Evolutionary conservation across 2,329 filamentous ascomycete genomes (phyloP).

Genomic region (Grosmannia clavigera): DNA sequence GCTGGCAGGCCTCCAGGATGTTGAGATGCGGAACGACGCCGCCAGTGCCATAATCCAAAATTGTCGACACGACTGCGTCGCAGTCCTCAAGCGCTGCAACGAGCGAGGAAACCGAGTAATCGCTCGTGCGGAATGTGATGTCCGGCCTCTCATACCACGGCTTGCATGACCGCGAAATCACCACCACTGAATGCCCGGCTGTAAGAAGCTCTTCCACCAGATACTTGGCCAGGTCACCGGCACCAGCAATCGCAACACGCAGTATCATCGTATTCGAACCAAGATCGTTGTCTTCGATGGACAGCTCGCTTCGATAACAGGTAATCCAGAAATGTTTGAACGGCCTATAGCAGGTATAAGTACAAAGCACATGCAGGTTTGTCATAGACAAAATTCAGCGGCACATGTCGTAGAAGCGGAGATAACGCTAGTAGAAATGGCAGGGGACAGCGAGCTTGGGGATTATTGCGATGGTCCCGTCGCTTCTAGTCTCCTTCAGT

Average conservation of each 20-base stretch:
- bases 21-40: constrained; percentile 3
- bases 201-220: constrained; percentile 6
- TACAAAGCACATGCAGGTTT: too few relatives aligned
- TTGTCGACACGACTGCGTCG: constrained; percentile 6
- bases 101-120: constrained; percentile 4
- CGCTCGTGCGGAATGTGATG: background rate
- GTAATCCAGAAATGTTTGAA: too few relatives aligned
- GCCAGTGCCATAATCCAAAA: background rate
- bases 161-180: constrained; percentile 4
- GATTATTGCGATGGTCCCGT: background rate
- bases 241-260: constrained; percentile 4
- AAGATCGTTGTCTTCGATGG: too few relatives aligned
- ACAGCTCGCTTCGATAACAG: too few relatives aligned
- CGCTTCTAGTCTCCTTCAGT: background rate
- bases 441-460: background rate
- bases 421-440: background rate
- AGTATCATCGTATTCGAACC: background rate
- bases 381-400: too few relatives aligned
- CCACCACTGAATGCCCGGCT: background rate
- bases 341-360: too few relatives aligned
- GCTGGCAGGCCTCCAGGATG: constrained; percentile 4
- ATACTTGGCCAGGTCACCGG: constrained; percentile 7
- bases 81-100: background rate
- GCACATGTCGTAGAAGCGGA: background rate
- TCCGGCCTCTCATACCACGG: background rate